Conservation (phyloP, 1,284 basidiomycete genomes). For the Inonotus hispidus region DNA sequence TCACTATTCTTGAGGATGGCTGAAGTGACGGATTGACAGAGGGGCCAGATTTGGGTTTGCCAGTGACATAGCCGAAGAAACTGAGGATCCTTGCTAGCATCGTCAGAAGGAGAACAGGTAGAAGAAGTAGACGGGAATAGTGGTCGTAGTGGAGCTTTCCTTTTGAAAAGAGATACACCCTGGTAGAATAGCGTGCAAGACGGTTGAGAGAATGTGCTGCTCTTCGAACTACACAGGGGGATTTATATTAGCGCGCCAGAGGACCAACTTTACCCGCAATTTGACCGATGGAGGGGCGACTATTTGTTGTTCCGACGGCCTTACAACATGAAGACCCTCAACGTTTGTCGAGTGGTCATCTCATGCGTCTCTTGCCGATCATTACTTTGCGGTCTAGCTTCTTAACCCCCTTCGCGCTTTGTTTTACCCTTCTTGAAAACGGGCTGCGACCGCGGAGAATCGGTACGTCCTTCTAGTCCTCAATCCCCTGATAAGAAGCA, state of each 20-base stretch:
- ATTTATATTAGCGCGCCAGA: neutral
- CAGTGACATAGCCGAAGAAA: neutral
- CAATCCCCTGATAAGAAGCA: neutral
- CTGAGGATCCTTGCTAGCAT: neutral
- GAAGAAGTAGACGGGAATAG: neutral
- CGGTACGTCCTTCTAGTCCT: neutral
- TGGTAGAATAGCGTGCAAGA: neutral
- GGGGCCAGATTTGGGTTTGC: neutral
- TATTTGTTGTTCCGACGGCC: neutral
- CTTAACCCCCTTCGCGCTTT: neutral
- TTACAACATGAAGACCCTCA: neutral
- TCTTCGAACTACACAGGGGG: neutral
- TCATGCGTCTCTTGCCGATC: neutral
- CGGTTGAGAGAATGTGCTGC: neutral
- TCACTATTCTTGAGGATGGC: constrained; percentile 41
- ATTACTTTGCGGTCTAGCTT: neutral
- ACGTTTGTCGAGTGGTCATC: neutral
- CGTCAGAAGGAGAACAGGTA: neutral
- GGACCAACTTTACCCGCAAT: constrained; percentile 3
- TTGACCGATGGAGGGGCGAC: neutral
- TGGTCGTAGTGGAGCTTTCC: neutral
- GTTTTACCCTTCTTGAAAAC: neutral
- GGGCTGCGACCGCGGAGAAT: neutral
- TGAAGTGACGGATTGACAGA: neutral
- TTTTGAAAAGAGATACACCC: too few relatives aligned